phyloP scores from a whole-genome alignment of 2,329 filamentous ascomycete species.

The Colletotrichum graminicola region DNA sequence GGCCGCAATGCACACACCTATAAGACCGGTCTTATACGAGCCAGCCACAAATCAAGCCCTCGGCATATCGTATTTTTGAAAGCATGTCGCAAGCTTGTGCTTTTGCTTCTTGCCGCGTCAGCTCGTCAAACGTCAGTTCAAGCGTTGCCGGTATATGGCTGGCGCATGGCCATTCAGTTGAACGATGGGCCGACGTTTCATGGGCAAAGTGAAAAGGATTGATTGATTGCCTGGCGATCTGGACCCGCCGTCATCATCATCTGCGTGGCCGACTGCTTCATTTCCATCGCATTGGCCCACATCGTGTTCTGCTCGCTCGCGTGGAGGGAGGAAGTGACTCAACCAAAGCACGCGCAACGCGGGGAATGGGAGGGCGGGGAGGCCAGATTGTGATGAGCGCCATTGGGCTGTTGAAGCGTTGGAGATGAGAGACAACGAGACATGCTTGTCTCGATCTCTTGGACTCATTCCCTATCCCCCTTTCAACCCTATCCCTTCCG shows the following conservation, averaged over 20 bases:
- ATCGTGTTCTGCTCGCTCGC: not conserved
- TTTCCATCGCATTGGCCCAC: not conserved
- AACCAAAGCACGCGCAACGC: not conserved
- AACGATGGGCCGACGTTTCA: not conserved
- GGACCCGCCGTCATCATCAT: not conserved
- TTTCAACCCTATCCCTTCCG: not conserved
- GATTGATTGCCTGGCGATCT: not conserved
- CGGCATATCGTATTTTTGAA: not conserved
- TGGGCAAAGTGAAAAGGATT: not conserved
- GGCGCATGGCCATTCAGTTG: not conserved
- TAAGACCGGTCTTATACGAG: not conserved
- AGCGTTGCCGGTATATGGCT: not conserved
- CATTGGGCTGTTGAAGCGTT: not conserved
- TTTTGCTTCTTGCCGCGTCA: not conserved
- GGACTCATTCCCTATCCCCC: not conserved
- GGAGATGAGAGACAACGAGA: not conserved
- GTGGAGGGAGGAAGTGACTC: not conserved
- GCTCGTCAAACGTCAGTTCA: not conserved
- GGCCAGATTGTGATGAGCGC: not conserved
- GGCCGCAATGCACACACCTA: not conserved
- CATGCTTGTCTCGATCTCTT: not conserved
- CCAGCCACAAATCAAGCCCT: slow-evolving; percentile 2
- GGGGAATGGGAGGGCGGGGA: slow-evolving; percentile 14
- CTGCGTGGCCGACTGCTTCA: not conserved
- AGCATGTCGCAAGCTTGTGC: not conserved